Conservation (phyloP, 2,329 filamentous ascomycete genomes). For the Penicillium oxalicum region DNA sequence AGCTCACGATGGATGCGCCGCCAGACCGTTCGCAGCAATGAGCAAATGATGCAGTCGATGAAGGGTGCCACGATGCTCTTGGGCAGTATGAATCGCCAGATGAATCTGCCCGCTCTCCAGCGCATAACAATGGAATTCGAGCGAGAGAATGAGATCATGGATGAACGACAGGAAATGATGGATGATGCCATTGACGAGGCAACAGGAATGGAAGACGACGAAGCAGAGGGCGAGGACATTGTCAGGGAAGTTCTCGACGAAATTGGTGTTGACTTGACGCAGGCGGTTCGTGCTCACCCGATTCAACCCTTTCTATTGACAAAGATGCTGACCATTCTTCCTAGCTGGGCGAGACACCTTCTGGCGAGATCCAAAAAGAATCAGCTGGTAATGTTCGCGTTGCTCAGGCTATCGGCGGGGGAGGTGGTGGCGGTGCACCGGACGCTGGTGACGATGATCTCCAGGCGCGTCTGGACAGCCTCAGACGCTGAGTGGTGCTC, state of each 20-base stretch:
- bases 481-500: constrained; percentile 50
- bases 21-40: constrained; percentile 93
- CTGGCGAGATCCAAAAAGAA: constrained; percentile 71
- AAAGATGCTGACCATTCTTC: constrained; percentile 16
- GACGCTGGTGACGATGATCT: constrained; percentile 75
- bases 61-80: constrained; percentile 91
- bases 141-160: constrained; percentile 98
- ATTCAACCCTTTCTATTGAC: neutral
- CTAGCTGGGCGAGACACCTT: constrained; percentile 87
- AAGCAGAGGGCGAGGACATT: constrained; percentile 94
- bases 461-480: constrained; percentile 84
- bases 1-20: constrained; percentile 7
- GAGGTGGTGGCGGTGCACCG: constrained; percentile 44
- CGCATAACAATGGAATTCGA: constrained; percentile 99
- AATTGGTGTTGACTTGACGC: constrained; percentile 88
- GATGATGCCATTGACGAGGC: constrained; percentile 97
- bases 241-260: constrained; percentile 95
- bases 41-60: constrained; percentile 99
- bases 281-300: constrained; percentile 60
- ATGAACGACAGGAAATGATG: constrained; percentile 99
- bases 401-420: constrained; percentile 69
- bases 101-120: constrained; percentile 93
- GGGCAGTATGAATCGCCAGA: constrained; percentile 93
- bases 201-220: constrained; percentile 73
- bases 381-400: constrained; percentile 69